Base-by-base conservation (phyloP, 257 asterid species). In the Plectranthus barbatus region DNA sequence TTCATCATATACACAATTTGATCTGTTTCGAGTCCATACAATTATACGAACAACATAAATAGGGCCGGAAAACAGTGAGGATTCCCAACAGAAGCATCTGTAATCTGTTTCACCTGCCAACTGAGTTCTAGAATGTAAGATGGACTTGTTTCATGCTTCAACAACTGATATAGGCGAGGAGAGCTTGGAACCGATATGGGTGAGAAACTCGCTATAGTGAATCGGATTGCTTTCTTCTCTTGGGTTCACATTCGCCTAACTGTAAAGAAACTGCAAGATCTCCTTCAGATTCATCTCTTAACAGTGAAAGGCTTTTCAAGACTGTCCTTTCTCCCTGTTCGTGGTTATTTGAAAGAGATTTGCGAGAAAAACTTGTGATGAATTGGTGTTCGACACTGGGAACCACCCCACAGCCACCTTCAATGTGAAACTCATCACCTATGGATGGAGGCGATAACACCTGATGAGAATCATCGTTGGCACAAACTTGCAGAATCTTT, bases 311-410 rank as follows among this genome's bases (percentile, higher is more conserved):
- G 76, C 68, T 79, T 66, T 79, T 60, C 57, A 47, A 36, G 34
- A 63, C 77, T 18, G 6, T 63, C 39, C 21, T 60, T 47, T 70
- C 84, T 40, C 52, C 69, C 60, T 68, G 78, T 54, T 69, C 72
- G 49, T 56, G 42, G 48, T 75, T 73, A 41, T 72, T 62, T 41
- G 62, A 48, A n/a, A 81, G 74, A 62, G 95, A 73, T 70, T 72
- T 72, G 72, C 81, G 75, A 0, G 91, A 59, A 67, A 78, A 79
- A 69, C 80, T 77, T 3, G 95, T 82, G 72, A 91, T 86, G 80
- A 92, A 88, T 79, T 92, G 97, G 61, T 80, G 90, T 68, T 91
- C 98, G 9, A 86, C 29, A 24, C 83, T 74, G 18, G 96, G 86
- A 70, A 71, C 83, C 53, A 64, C 77, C 61, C 80, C 86, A 20